These are phyloP conservation scores for Solanum gandarillasii DNA, from an alignment of 257 asterid species.

Conservation along the genomic window DNA sequence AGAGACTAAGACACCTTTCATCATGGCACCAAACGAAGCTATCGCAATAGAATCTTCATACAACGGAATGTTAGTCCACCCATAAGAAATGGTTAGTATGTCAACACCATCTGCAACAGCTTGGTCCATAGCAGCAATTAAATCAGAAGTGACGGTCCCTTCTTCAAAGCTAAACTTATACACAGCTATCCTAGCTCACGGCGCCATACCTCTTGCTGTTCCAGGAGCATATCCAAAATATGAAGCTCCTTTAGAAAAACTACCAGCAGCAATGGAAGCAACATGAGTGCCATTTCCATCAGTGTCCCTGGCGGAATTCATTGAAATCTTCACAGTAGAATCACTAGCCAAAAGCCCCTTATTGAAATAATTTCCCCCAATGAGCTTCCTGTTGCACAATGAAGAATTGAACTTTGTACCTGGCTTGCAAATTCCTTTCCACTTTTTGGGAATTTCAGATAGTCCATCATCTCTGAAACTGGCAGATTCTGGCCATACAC, in stretches of 20 bases:
- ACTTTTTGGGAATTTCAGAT: conserved; percentile 1
- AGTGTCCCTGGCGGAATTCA: conserved; percentile 7
- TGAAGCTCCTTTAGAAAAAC: not conserved
- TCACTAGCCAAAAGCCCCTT: conserved; percentile 3
- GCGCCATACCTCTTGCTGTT: conserved; percentile 1
- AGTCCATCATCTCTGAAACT: conserved; percentile 6
- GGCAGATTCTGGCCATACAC: conserved; percentile 6
- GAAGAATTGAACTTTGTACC: conserved; percentile 14
- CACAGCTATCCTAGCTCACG: not conserved
- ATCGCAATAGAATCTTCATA: not conserved
- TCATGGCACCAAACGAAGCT: conserved; percentile 1
- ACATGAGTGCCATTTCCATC: not conserved
- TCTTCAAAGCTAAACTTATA: conserved; percentile 1
- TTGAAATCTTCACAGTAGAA: not conserved
- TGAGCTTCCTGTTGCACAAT: conserved; percentile 14
- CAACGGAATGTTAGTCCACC: not conserved
- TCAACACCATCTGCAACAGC: conserved; percentile 7
- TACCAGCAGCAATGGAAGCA: conserved; percentile 2
- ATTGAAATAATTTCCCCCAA: conserved; percentile 8
- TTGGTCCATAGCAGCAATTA: conserved; percentile 12
- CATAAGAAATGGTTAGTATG: not conserved
- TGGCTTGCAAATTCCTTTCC: conserved; percentile 14
- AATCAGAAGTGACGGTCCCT: conserved; percentile 4
- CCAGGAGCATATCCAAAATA: conserved; percentile 8
- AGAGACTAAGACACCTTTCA: not conserved